Conservation (phyloP, 2,329 filamentous ascomycete genomes). For the Beauveria varroae region DNA sequence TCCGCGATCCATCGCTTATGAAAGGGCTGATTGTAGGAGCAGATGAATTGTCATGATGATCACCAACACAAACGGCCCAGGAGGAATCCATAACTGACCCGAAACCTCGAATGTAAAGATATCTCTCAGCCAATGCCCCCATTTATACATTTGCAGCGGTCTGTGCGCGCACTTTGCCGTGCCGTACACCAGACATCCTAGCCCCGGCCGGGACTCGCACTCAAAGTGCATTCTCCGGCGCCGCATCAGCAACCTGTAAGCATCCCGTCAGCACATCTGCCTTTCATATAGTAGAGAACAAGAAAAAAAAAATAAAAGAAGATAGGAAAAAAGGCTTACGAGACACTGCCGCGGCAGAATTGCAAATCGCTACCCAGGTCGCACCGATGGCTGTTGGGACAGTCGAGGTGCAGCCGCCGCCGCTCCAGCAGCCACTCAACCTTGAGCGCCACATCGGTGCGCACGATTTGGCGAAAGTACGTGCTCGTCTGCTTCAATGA, state of each 20-base stretch:
- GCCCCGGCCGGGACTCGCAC: slow-evolving; percentile 49
- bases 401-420: slow-evolving; percentile 55
- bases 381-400: slow-evolving; percentile 51
- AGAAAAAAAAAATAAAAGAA: too few species aligned
- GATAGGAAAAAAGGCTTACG: too few species aligned
- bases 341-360: slow-evolving; percentile 54
- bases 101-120: slow-evolving; percentile 40
- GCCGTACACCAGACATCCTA: slow-evolving; percentile 48
- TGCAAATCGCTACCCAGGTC: slow-evolving; percentile 51
- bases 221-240: slow-evolving; percentile 52
- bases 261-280: neutral
- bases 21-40: too few species aligned
- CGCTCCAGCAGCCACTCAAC: slow-evolving; percentile 63
- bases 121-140: slow-evolving; percentile 36
- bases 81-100: slow-evolving; percentile 9
- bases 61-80: too few species aligned
- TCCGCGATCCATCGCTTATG: too few species aligned
- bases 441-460: slow-evolving; percentile 59
- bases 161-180: slow-evolving; percentile 40
- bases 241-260: slow-evolving; percentile 46
- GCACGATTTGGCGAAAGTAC: slow-evolving; percentile 56
- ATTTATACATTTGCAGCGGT: slow-evolving; percentile 34
- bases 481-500: slow-evolving; percentile 60
- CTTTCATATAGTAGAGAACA: too few species aligned
- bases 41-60: too few species aligned